A percentile compares a stretch with the other conserved stretches of the same genome.
phyloP scores from a whole-genome alignment of 345 rosid genomes.

The Erodium maritimum region DNA sequence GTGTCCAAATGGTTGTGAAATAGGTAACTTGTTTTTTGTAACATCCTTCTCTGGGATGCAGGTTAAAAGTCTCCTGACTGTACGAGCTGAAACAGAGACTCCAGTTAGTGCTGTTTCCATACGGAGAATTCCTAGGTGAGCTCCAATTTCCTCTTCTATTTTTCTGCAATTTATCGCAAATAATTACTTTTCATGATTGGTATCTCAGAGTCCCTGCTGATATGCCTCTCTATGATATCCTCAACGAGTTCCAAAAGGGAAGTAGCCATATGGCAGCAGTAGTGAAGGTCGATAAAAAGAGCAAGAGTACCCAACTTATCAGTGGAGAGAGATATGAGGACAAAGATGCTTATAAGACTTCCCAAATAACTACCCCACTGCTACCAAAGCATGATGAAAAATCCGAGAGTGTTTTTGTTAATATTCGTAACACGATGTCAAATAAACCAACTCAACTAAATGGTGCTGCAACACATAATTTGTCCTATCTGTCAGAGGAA shows the following conservation, averaged over 20 bases:
- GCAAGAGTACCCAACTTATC: slow-evolving; percentile 27
- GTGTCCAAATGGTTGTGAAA: background rate
- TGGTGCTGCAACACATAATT: slow-evolving; percentile 18
- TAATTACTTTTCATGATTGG: background rate
- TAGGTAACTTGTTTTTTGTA: slow-evolving; percentile 2
- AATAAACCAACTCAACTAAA: slow-evolving; percentile 8
- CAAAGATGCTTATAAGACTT: slow-evolving; percentile 18
- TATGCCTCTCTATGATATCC: slow-evolving; percentile 93
- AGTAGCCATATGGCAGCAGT: slow-evolving; percentile 99
- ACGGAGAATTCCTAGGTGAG: slow-evolving; percentile 81
- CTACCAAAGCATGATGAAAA: slow-evolving; percentile 42
- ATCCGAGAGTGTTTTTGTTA: slow-evolving; percentile 42
- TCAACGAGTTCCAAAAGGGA: slow-evolving; percentile 96
- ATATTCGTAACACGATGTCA: slow-evolving; percentile 36
- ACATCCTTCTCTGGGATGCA: slow-evolving; percentile 9
- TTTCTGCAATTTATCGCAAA: background rate
- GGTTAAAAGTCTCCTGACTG: slow-evolving; percentile 96
- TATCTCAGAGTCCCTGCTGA: slow-evolving; percentile 80
- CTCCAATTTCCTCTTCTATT: background rate
- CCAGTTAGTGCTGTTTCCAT: slow-evolving; percentile 82
- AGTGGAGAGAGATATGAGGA: slow-evolving; percentile 31
- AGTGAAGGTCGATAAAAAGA: slow-evolving; percentile 59
- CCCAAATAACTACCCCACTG: slow-evolving; percentile 54
- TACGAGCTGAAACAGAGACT: slow-evolving; percentile 92
- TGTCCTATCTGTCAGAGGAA: slow-evolving; percentile 44